These are phyloP conservation scores for Aspergillus ochraceus DNA, from an alignment of 2,329 filamentous ascomycete species.

Conservation along the genomic window DNA sequence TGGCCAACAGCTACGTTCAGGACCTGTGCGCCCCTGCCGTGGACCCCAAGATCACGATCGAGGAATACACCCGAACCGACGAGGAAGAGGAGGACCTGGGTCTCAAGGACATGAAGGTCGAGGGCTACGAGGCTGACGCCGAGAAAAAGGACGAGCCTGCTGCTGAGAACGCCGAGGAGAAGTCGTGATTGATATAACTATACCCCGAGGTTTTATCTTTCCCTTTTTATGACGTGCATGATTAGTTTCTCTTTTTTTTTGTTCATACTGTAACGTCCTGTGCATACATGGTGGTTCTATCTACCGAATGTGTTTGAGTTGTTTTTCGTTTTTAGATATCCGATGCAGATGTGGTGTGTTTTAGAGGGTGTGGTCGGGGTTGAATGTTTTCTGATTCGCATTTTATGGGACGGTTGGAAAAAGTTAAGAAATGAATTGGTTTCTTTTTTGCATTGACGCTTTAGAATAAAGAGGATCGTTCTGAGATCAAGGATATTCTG, in stretches of 20 bases:
- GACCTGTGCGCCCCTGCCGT: conserved; percentile 75
- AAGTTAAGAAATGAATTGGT: not conserved
- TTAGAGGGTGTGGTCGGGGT: conserved; percentile 8
- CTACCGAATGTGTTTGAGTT: conserved; percentile 1
- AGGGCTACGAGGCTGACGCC: conserved; percentile 71
- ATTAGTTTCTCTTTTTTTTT: conserved; percentile 11
- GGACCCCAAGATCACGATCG: conserved; percentile 77
- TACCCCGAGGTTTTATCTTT: conserved; percentile 12
- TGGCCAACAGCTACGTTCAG: conserved; percentile 93
- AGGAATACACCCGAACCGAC: conserved; percentile 81
- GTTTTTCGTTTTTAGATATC: conserved; percentile 23
- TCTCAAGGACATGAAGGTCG: conserved; percentile 86
- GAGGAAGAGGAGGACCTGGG: conserved; percentile 95
- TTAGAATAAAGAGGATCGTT: not conserved
- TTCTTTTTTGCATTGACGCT: not conserved
- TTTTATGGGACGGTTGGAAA: not conserved
- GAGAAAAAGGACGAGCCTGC: conserved; percentile 20
- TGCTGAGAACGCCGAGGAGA: conserved; percentile 31
- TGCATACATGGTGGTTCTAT: conserved; percentile 6
- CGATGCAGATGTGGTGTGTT: conserved; percentile 12
- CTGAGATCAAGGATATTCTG: not conserved
- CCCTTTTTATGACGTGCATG: conserved; percentile 25
- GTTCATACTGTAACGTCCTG: conserved; percentile 8
- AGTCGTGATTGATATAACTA: conserved; percentile 26
- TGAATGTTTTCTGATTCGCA: not conserved